Evolutionary conservation across 139 green algal species (phyloP).

Genomic region (Tetraselmis striata): DNA sequence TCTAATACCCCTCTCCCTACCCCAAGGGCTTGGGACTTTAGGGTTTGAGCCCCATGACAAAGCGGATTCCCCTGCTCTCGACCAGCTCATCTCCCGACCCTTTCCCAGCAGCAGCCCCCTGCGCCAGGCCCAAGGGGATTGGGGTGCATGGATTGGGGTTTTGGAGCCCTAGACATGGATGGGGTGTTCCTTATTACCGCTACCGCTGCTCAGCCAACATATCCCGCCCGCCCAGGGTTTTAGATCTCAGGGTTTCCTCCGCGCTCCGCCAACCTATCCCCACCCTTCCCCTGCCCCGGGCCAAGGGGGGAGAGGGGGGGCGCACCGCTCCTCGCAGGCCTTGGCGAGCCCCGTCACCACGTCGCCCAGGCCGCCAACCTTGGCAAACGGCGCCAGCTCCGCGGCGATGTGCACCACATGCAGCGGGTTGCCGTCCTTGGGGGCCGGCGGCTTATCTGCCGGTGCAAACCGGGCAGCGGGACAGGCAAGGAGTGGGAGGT

Average conservation of each 20-base stretch:
- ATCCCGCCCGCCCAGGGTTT: not conserved
- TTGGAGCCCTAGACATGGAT: too few species aligned
- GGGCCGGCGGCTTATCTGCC: not conserved
- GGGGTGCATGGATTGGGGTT: too few species aligned
- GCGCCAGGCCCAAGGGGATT: too few species aligned
- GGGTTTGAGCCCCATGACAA: too few species aligned
- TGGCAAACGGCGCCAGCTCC: slow-evolving; percentile 89
- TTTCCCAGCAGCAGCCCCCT: too few species aligned
- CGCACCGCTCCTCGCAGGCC: slow-evolving; percentile 56
- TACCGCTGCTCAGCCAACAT: too few species aligned
- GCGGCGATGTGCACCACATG: slow-evolving; percentile 86
- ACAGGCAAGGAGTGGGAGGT: not conserved
- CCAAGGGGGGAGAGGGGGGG: slow-evolving; percentile 20
- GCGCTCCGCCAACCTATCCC: too few species aligned
- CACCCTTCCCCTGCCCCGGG: not conserved
- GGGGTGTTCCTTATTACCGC: too few species aligned
- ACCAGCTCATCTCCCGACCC: too few species aligned
- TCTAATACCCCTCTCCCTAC: too few species aligned
- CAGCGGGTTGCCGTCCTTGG: slow-evolving; percentile 35
- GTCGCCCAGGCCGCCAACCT: slow-evolving; percentile 92
- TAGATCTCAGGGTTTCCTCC: not conserved
- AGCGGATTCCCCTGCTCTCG: too few species aligned
- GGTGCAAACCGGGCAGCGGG: not conserved
- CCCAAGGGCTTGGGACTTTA: too few species aligned
- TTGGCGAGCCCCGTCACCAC: slow-evolving; percentile 76